A percentile compares a stretch with the other conserved stretches of the same genome.
Conservation (phyloP, 1,139 yeast genomes). For the Blastobotrys elegans region DNA sequence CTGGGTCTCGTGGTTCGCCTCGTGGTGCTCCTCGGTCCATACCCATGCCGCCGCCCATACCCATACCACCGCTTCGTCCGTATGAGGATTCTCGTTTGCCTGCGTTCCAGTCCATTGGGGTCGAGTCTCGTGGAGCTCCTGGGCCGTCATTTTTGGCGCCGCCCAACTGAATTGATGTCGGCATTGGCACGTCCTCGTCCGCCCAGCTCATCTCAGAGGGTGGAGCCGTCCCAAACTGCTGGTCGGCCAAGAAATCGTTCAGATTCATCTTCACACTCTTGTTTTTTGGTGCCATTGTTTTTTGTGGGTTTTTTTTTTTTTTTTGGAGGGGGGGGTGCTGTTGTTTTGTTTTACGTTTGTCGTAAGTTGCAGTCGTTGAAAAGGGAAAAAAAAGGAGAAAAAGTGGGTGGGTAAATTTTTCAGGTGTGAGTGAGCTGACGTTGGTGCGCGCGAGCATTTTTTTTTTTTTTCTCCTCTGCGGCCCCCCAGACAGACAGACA, state of each 20-base stretch:
- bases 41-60: slow-evolving; percentile 1
- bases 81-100: slow-evolving; percentile 11
- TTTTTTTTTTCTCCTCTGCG: no score
- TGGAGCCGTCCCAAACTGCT: slow-evolving; percentile 20
- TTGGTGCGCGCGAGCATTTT: no score
- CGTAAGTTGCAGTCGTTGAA: no score
- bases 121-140: slow-evolving; percentile 8
- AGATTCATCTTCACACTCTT: slow-evolving; percentile 46
- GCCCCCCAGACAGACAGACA: not conserved
- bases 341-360: not conserved
- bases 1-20: slow-evolving; percentile 46
- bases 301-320: not conserved
- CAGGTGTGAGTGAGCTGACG: no score
- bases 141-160: no score
- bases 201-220: slow-evolving; percentile 25
- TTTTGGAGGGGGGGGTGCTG: not conserved
- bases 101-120: slow-evolving; percentile 15
- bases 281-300: slow-evolving; percentile 13
- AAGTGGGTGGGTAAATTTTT: no score
- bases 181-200: slow-evolving; percentile 26
- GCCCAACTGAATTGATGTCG: slow-evolving; percentile 11
- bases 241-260: slow-evolving; percentile 44
- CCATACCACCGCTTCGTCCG: slow-evolving; percentile 8
- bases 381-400: not conserved
- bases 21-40: slow-evolving; percentile 2